Conservation (phyloP, 805 yeast genomes). For the Metschnikowia kunwiensis region DNA sequence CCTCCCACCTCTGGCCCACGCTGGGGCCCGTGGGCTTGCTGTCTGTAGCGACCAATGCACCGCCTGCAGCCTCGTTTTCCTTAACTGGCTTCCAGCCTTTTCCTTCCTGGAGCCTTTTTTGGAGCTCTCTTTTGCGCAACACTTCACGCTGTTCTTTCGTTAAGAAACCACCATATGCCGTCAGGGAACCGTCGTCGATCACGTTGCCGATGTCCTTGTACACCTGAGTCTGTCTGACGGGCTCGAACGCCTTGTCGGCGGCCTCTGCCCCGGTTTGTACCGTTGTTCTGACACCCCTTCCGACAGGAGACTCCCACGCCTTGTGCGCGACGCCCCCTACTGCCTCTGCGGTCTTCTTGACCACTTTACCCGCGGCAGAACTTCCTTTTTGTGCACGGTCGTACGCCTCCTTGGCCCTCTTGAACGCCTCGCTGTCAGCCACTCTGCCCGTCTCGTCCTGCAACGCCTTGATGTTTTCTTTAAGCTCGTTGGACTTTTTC, state of each 20-base stretch:
- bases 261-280: constrained; percentile 79
- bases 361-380: constrained; percentile 68
- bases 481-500: constrained; percentile 84
- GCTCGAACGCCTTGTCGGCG: constrained; percentile 87
- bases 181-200: constrained; percentile 87
- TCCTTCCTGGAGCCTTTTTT: constrained; percentile 56
- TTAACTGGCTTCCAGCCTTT: constrained; percentile 64
- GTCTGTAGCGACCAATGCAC: constrained; percentile 77
- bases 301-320: constrained; percentile 96
- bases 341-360: constrained; percentile 87
- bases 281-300: constrained; percentile 81
- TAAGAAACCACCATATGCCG: constrained; percentile 89
- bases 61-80: constrained; percentile 79
- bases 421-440: constrained; percentile 91
- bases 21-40: constrained; percentile 71
- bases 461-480: constrained; percentile 87
- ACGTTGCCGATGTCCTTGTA: constrained; percentile 87
- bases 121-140: constrained; percentile 54
- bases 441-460: constrained; percentile 94
- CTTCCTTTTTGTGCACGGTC: constrained; percentile 73
- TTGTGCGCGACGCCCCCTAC: constrained; percentile 85
- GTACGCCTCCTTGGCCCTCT: constrained; percentile 88
- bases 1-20: constrained; percentile 61
- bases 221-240: constrained; percentile 84
- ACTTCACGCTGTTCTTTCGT: constrained; percentile 74